Evolutionary conservation across 2,329 filamentous ascomycete genomes (phyloP).

Genomic region (Aspergillus melleus): DNA sequence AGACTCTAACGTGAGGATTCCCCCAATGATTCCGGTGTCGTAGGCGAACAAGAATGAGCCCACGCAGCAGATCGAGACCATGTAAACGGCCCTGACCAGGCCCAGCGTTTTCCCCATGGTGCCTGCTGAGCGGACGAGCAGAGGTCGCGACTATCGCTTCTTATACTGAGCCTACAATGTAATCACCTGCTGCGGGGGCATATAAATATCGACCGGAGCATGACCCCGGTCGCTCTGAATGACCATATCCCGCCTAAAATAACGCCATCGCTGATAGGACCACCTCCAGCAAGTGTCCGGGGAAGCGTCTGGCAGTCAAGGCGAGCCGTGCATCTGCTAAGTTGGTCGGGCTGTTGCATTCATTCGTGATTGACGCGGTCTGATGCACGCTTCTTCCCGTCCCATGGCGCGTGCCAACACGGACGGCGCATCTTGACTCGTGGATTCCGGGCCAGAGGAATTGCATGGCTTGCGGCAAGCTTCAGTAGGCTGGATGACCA

Average conservation of each 20-base stretch:
- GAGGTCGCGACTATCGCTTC: neutral
- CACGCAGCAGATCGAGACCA: slow-evolving; percentile 5
- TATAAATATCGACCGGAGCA: neutral
- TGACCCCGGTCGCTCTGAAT: neutral
- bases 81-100: slow-evolving; percentile 6
- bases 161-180: neutral
- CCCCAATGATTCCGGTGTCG: slow-evolving; percentile 40
- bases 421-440: neutral
- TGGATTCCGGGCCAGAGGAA: neutral
- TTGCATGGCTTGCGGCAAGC: no score
- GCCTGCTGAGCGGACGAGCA: neutral
- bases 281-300: neutral
- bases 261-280: neutral
- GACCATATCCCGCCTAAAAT: neutral
- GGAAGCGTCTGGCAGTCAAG: neutral
- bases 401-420: neutral
- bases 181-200: neutral
- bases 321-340: slow-evolving; percentile 3
- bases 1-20: slow-evolving; percentile 46
- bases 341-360: neutral
- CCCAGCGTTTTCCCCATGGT: slow-evolving; percentile 7
- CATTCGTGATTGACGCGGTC: neutral
- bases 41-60: slow-evolving; percentile 32
- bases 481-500: no score
- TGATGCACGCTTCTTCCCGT: neutral